These are phyloP conservation scores for Silene uniflora DNA, from an alignment of 148 eudicot genomes.

Conservation along the genomic window DNA sequence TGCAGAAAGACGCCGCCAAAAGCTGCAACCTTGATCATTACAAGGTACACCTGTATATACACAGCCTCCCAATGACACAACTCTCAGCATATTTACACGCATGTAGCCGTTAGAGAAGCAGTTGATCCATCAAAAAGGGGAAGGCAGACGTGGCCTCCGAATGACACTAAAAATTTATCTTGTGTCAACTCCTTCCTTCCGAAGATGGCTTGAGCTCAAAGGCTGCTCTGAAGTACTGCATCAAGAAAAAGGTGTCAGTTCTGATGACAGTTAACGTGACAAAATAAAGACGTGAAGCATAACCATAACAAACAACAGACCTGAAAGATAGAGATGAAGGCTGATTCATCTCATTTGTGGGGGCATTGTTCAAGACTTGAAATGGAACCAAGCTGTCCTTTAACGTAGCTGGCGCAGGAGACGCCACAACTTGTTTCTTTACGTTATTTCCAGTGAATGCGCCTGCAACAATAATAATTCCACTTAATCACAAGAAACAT, in stretches of 20 bases:
- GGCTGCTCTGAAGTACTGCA: slow-evolving; percentile 35
- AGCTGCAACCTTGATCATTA: slow-evolving; percentile 12
- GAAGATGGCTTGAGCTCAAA: slow-evolving; percentile 22
- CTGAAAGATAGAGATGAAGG: slow-evolving; percentile 26
- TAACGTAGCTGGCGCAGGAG: slow-evolving; percentile 49
- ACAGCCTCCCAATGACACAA: slow-evolving; percentile 13
- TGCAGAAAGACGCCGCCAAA: slow-evolving; percentile 10
- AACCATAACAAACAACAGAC: slow-evolving; percentile 22
- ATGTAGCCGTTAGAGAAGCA: slow-evolving; percentile 6
- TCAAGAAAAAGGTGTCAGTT: neutral
- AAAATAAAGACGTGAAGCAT: neutral
- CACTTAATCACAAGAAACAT: neutral
- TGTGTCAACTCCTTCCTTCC: slow-evolving; percentile 22
- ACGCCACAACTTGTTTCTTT: slow-evolving; percentile 30
- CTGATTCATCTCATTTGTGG: slow-evolving; percentile 28
- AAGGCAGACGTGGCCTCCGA: slow-evolving; percentile 8
- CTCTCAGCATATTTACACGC: slow-evolving; percentile 21
- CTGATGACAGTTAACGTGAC: neutral
- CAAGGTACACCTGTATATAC: slow-evolving; percentile 11
- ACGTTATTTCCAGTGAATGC: slow-evolving; percentile 27
- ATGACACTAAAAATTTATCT: slow-evolving; percentile 12
- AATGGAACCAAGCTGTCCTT: slow-evolving; percentile 39
- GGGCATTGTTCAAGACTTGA: slow-evolving; percentile 32
- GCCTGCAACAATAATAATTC: slow-evolving; percentile 38
- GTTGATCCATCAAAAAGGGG: slow-evolving; percentile 10